These are phyloP conservation scores for Flueggea neowawraea DNA, from an alignment of 441 rosid genomes.

Conservation along the genomic window DNA sequence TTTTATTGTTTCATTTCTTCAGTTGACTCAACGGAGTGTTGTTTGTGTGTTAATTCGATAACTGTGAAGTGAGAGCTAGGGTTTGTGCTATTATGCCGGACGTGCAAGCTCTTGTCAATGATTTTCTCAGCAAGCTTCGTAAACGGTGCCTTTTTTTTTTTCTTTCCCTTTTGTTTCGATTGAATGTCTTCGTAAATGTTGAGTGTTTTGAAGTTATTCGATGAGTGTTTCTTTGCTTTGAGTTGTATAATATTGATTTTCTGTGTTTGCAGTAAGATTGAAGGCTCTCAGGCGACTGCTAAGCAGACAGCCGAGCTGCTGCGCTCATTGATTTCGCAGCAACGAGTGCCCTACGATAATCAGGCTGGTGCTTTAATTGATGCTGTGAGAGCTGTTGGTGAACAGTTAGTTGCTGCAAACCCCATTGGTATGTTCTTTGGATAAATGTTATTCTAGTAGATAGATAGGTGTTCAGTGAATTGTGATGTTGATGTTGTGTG, in stretches of 20 bases:
- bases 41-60: not conserved
- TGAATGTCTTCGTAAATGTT: not conserved
- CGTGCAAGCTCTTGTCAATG: conserved; percentile 65
- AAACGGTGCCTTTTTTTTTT: conserved; percentile 52
- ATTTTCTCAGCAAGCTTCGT: conserved; percentile 74
- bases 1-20: not conserved
- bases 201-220: not conserved
- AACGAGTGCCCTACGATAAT: conserved; percentile 72
- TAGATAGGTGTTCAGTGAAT: not conserved
- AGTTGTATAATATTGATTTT: not conserved
- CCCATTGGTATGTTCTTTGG: conserved; percentile 66
- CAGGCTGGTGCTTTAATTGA: conserved; percentile 86
- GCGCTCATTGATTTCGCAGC: conserved; percentile 88
- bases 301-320: conserved; percentile 78
- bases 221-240: not conserved
- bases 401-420: conserved; percentile 83
- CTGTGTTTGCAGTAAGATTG: conserved; percentile 62
- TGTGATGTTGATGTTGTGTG: not conserved
- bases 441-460: not conserved
- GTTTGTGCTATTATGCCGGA: conserved; percentile 65
- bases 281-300: conserved; percentile 97
- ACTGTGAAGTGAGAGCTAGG: not conserved
- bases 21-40: not conserved
- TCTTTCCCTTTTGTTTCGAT: not conserved
- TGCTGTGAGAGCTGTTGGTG: conserved; percentile 84